phyloP scores from a whole-genome alignment of 2,329 filamentous ascomycete genomes.

The Fusarium sp. region DNA sequence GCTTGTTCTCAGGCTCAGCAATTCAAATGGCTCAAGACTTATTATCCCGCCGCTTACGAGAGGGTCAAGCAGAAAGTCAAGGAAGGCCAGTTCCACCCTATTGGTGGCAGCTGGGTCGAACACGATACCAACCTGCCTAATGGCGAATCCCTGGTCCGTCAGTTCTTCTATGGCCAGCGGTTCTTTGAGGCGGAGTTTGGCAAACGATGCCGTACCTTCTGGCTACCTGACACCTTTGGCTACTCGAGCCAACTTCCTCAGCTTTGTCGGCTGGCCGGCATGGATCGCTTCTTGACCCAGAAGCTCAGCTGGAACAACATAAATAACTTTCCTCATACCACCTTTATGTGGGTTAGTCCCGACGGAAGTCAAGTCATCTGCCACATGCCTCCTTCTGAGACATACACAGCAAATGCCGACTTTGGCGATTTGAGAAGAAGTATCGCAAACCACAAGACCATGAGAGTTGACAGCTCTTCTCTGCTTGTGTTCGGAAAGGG shows the following conservation, averaged over 20 bases:
- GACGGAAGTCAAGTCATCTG: constrained; percentile 97
- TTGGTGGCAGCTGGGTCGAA: constrained; percentile 98
- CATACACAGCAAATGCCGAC: constrained; percentile 92
- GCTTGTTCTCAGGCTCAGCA: constrained; percentile 94
- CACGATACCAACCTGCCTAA: constrained; percentile 98
- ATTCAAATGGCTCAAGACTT: constrained; percentile 93
- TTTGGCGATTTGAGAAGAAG: constrained; percentile 95
- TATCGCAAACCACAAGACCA: constrained; percentile 90
- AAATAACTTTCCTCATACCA: constrained; percentile 98
- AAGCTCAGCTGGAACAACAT: constrained; percentile 99
- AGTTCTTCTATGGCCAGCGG: constrained; percentile 94
- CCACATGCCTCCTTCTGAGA: constrained; percentile 96
- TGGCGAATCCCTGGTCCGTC: constrained; percentile 90
- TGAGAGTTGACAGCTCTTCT: constrained; percentile 91
- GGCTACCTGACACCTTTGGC: constrained; percentile 97
- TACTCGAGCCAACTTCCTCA: constrained; percentile 96
- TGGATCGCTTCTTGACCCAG: constrained; percentile 96
- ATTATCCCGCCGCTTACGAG: constrained; percentile 89
- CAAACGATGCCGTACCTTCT: constrained; percentile 88
- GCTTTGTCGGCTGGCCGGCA: constrained; percentile 90
- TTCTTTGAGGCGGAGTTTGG: constrained; percentile 96
- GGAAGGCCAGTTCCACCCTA: constrained; percentile 89
- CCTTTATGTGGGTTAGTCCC: constrained; percentile 97
- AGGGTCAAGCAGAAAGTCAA: constrained; percentile 92
- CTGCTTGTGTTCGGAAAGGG: constrained; percentile 96